Evolutionary conservation across 106 monocot genomes (phyloP).

Genomic region (Apostasia ramifera): DNA sequence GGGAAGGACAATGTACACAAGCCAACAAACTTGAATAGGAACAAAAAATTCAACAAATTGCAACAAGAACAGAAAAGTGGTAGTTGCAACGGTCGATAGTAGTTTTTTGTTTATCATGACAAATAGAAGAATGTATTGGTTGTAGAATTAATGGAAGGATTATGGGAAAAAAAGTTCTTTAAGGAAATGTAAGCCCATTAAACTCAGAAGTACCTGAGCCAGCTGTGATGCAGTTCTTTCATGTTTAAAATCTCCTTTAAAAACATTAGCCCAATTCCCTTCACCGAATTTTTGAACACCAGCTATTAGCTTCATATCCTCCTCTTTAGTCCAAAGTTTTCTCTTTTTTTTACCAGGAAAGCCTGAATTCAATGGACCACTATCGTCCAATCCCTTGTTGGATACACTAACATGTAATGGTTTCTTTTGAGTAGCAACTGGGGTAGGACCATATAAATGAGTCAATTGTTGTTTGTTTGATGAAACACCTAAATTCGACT

Average conservation of each 20-base stretch:
- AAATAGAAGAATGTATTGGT: too few relatives aligned
- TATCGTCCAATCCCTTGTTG: conserved; percentile 41
- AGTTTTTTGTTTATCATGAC: too few relatives aligned
- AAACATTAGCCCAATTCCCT: conserved; percentile 79
- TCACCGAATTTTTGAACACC: conserved; percentile 83
- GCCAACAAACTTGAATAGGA: too few relatives aligned
- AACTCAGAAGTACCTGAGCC: conserved; percentile 37
- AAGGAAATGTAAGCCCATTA: too few relatives aligned
- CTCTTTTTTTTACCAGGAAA: conserved; percentile 65
- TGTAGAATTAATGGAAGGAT: too few relatives aligned
- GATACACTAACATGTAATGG: conserved; percentile 15
- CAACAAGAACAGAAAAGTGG: too few relatives aligned
- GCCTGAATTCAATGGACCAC: conserved; percentile 24
- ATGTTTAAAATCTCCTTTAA: conserved; percentile 65
- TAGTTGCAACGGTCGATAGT: too few relatives aligned
- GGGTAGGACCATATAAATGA: conserved; percentile 13
- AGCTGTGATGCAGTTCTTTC: conserved; percentile 71
- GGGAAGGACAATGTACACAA: too few relatives aligned
- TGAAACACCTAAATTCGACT: conserved; percentile 20
- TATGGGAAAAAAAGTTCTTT: too few relatives aligned
- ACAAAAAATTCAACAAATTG: too few relatives aligned
- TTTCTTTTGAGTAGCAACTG: conserved; percentile 27
- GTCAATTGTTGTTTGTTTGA: conserved; percentile 35
- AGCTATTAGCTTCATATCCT: conserved; percentile 69
- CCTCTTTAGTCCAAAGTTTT: conserved; percentile 78